Conservation (phyloP, 192 early-diverging fungal genomes). For the Backusella liffmaniae region DNA sequence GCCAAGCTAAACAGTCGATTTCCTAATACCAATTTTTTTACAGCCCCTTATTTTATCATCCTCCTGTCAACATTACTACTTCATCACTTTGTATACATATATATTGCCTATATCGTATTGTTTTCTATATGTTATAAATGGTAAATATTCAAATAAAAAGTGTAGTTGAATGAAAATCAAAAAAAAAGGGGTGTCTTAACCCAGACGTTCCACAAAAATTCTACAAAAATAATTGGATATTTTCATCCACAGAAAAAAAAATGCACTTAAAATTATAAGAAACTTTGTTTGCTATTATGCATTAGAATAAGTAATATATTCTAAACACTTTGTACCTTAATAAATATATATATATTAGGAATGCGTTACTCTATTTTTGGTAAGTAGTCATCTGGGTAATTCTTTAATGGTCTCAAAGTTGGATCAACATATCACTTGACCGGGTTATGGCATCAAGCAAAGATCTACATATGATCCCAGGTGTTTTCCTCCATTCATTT, state of each 20-base stretch:
- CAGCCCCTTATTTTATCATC: background rate
- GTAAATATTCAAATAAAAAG: background rate
- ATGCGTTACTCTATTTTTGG: background rate
- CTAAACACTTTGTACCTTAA: background rate
- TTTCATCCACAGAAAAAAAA: slow-evolving; percentile 6
- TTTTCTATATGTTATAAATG: background rate
- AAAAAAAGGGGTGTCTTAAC: background rate
- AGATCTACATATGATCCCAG: background rate
- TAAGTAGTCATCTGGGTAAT: background rate
- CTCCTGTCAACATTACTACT: background rate
- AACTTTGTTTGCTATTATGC: background rate
- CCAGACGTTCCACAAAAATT: background rate
- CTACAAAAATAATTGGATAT: slow-evolving; percentile 1
- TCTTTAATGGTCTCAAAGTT: background rate
- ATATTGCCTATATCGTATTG: background rate
- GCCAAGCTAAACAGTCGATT: background rate
- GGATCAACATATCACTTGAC: background rate
- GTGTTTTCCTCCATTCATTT: too few species aligned
- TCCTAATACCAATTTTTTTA: background rate
- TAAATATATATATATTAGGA: background rate
- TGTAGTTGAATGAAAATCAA: background rate
- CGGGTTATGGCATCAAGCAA: background rate
- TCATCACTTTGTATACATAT: background rate
- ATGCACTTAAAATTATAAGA: background rate
- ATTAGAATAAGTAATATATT: background rate